Percentiles rank a stretch among this genome's conserved stretches.
Conservation (phyloP, 1,284 basidiomycete species). For the Trichosporon ovoides region DNA sequence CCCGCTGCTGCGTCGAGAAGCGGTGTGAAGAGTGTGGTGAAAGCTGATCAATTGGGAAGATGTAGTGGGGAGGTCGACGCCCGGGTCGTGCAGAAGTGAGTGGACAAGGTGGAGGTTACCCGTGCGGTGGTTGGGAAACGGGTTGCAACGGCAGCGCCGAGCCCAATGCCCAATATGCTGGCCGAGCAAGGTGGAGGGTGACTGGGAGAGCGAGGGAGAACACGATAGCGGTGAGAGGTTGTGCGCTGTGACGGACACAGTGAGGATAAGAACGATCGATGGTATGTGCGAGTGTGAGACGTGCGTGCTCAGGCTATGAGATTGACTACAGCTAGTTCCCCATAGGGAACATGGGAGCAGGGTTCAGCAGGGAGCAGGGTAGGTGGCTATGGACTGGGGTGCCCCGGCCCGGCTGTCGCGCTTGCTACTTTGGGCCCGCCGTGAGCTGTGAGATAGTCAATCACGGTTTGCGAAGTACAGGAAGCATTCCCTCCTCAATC, state of each 20-base stretch:
- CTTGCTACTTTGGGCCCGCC: too few species aligned
- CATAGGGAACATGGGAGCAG: too few species aligned
- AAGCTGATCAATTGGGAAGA: not conserved
- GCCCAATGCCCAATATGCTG: not conserved
- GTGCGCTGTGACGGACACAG: not conserved
- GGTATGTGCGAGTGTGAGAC: too few species aligned
- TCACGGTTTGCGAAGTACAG: too few species aligned
- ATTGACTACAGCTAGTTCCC: too few species aligned
- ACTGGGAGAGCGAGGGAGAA: not conserved
- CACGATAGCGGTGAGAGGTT: not conserved
- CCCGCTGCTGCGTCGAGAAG: not conserved
- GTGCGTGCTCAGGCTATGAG: too few species aligned
- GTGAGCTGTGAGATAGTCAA: too few species aligned
- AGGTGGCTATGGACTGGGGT: too few species aligned
- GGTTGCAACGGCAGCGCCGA: not conserved
- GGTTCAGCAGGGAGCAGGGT: too few species aligned
- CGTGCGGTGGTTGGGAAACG: slow-evolving; percentile 1
- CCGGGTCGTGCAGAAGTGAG: not conserved
- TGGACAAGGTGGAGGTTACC: not conserved
- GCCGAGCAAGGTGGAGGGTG: not conserved
- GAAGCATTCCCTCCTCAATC: too few species aligned
- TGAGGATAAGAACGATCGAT: not conserved
- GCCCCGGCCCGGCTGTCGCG: too few species aligned
- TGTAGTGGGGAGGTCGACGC: not conserved
- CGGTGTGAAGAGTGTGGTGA: not conserved